These are phyloP conservation scores for Ampelomyces quisqualis DNA, from an alignment of 2,329 filamentous ascomycete genomes.

Conservation along the genomic window DNA sequence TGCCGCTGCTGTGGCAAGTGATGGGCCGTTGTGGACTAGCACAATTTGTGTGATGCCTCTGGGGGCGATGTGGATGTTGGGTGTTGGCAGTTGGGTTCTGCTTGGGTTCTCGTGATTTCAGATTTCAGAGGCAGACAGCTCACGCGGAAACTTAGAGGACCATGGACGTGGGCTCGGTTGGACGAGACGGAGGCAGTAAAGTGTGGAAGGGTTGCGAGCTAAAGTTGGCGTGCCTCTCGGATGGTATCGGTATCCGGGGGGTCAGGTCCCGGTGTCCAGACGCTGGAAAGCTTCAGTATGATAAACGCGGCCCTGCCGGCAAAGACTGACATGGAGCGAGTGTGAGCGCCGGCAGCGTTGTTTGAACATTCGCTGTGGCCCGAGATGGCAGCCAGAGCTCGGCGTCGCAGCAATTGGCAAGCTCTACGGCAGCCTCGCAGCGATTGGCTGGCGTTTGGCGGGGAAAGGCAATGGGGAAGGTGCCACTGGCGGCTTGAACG, in stretches of 20 bases:
- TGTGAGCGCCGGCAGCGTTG: slow-evolving; percentile 22
- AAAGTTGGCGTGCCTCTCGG: slow-evolving; percentile 6
- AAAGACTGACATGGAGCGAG: no score
- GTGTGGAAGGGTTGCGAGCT: not conserved
- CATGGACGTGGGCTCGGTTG: slow-evolving; percentile 1
- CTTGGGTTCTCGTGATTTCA: not conserved
- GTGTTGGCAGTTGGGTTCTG: no score
- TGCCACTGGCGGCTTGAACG: not conserved
- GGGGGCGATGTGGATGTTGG: no score
- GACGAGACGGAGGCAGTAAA: not conserved
- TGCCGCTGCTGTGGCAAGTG: no score
- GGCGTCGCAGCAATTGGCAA: no score
- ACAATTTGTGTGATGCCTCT: no score
- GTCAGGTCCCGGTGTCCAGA: no score
- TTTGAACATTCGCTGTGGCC: no score
- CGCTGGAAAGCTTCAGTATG: no score
- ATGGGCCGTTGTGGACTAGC: no score
- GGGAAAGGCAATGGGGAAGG: slow-evolving; percentile 13
- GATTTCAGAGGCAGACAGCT: not conserved
- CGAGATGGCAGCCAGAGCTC: no score
- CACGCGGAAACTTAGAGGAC: not conserved
- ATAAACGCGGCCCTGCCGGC: no score
- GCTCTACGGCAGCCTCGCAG: slow-evolving; percentile 11
- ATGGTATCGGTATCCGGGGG: slow-evolving; percentile 18
- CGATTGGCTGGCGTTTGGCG: slow-evolving; percentile 26